These are phyloP conservation scores for Trifolium subterraneum DNA, from an alignment of 306 rosid genomes.

Conservation along the genomic window DNA sequence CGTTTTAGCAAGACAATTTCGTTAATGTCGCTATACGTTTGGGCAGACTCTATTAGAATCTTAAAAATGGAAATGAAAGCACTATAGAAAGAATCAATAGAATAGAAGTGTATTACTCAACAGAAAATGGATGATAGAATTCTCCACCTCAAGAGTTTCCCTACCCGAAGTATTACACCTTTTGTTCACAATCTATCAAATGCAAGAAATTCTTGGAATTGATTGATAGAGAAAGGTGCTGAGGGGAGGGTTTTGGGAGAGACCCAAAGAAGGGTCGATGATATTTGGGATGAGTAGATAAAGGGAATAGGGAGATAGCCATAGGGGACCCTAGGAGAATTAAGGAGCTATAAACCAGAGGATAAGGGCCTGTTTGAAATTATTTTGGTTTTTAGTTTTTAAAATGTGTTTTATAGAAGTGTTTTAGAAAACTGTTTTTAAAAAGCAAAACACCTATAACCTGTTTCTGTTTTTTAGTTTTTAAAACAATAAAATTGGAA, in stretches of 20 bases:
- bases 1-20: slow-evolving; percentile 23
- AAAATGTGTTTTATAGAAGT: too few species aligned
- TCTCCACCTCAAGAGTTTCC: neutral
- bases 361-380: too few species aligned
- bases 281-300: neutral
- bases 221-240: neutral
- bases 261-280: neutral
- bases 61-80: neutral
- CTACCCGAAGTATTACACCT: neutral
- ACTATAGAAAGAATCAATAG: neutral
- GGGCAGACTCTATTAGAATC: neutral
- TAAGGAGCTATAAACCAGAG: neutral
- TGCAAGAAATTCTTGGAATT: neutral
- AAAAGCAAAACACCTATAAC: too few species aligned
- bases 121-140: slow-evolving; percentile 3
- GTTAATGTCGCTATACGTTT: neutral
- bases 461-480: too few species aligned
- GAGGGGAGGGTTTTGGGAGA: neutral
- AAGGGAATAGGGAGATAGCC: neutral
- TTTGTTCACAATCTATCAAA: neutral
- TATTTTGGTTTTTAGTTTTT: too few species aligned
- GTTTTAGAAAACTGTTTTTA: too few species aligned
- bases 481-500: too few species aligned
- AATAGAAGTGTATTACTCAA: neutral
- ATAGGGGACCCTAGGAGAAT: neutral